phyloP scores from a whole-genome alignment of 192 early-diverging fungal species.

The Gonapodya prolifera region DNA sequence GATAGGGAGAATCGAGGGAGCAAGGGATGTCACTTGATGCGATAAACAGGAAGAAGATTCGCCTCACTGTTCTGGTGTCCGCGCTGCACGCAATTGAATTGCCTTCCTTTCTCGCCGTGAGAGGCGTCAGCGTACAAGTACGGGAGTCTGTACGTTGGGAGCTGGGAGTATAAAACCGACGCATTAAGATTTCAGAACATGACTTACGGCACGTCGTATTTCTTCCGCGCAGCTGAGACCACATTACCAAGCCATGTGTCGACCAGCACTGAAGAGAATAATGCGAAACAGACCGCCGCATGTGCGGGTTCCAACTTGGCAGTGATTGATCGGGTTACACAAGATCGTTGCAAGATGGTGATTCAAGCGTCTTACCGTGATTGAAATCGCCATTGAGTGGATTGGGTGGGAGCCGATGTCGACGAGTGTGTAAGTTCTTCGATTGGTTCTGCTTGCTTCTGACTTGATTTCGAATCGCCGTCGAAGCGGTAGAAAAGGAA shows the following conservation, averaged over 20 bases:
- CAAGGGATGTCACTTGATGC: neutral
- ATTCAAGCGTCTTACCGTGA: no score
- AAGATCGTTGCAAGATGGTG: no score
- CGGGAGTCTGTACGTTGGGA: neutral
- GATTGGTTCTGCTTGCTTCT: no score
- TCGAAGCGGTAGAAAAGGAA: no score
- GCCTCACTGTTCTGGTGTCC: constrained; percentile 1
- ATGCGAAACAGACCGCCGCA: neutral
- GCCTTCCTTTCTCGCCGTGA: neutral
- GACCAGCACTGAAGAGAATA: neutral
- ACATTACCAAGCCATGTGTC: neutral
- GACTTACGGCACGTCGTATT: neutral
- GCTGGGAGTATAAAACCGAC: neutral
- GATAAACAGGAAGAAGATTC: neutral
- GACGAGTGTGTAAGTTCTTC: no score
- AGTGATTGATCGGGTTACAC: no score
- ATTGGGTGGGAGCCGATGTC: no score
- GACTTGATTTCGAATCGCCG: no score
- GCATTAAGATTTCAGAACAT: neutral
- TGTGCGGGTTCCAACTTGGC: neutral
- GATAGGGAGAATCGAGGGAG: neutral
- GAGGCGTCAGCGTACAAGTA: neutral
- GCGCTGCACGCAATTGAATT: neutral
- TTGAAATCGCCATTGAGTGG: no score
- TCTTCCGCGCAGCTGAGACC: neutral